These are phyloP conservation scores for Apiospora marii DNA, from an alignment of 2,329 filamentous ascomycete genomes.

Conservation along the genomic window DNA sequence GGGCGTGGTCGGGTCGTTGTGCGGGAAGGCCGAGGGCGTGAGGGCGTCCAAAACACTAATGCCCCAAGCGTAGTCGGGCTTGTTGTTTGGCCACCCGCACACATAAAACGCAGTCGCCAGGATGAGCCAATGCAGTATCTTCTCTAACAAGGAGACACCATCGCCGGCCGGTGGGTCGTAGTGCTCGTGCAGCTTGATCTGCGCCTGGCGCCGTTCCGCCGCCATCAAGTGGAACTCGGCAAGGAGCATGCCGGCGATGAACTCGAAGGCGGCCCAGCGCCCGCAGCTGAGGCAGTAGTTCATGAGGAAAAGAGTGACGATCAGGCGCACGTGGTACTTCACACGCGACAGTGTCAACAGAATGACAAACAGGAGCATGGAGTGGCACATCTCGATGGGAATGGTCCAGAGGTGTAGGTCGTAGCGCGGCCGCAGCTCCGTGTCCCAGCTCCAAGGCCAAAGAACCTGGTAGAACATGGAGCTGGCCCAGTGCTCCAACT, in stretches of 20 bases:
- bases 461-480: constrained; percentile 36
- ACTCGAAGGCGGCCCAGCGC: constrained; percentile 54
- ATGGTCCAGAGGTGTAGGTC: constrained; percentile 59
- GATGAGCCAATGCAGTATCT: constrained; percentile 36
- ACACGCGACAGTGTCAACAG: constrained; percentile 46
- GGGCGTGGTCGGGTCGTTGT: constrained; percentile 39
- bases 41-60: constrained; percentile 42
- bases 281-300: constrained; percentile 48
- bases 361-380: constrained; percentile 52
- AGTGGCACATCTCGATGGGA: constrained; percentile 55
- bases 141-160: constrained; percentile 23
- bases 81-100: constrained; percentile 50
- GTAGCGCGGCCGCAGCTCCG: constrained; percentile 41
- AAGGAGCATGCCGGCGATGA: constrained; percentile 54
- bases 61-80: constrained; percentile 44
- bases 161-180: constrained; percentile 21
- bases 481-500: constrained; percentile 39
- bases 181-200: constrained; percentile 22
- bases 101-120: constrained; percentile 45
- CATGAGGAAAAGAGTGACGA: constrained; percentile 45
- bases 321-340: constrained; percentile 43
- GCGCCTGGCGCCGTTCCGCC: constrained; percentile 29
- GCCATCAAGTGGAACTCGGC: constrained; percentile 53
- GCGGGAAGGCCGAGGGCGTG: constrained; percentile 45
- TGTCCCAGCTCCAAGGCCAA: constrained; percentile 42